Evolutionary conservation across 2,329 filamentous ascomycete species (phyloP).

Genomic region (Exophiala calicioides): DNA sequence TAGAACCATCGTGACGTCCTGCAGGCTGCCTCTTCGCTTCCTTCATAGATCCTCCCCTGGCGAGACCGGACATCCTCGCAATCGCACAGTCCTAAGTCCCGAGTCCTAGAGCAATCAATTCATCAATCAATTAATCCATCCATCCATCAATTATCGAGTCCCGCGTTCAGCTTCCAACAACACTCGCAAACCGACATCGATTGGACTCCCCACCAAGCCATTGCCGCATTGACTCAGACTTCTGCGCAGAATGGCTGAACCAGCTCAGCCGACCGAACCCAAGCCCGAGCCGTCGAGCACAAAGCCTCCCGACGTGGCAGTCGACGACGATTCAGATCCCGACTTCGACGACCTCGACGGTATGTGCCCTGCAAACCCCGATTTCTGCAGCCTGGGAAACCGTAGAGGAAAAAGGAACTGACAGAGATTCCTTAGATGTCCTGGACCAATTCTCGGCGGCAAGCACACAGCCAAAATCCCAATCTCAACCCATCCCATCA

Average conservation of each 20-base stretch:
- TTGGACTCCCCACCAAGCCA: not conserved
- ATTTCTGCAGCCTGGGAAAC: not conserved
- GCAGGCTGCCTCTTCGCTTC: no score
- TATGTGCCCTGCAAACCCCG: slow-evolving; percentile 40
- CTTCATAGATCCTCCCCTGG: no score
- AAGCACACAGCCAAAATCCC: slow-evolving; percentile 38
- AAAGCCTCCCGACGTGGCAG: slow-evolving; percentile 14
- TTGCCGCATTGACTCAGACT: no score
- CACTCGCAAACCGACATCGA: no score
- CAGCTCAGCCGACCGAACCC: slow-evolving; percentile 9
- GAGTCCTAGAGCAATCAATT: no score
- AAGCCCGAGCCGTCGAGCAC: slow-evolving; percentile 1
- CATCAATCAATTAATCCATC: no score
- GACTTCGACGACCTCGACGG: slow-evolving; percentile 95
- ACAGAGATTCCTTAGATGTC: slow-evolving; percentile 63
- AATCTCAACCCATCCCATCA: slow-evolving; percentile 33
- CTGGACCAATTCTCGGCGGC: slow-evolving; percentile 81
- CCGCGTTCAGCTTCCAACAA: no score
- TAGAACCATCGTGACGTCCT: no score
- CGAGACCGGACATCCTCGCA: no score
- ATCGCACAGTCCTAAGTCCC: no score
- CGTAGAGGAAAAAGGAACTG: not conserved
- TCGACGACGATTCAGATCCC: slow-evolving; percentile 73
- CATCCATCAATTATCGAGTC: no score
- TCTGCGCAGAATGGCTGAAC: slow-evolving; percentile 20